phyloP scores from a whole-genome alignment of 2,329 filamentous ascomycete species.

The Pestalotiopsis sp. region DNA sequence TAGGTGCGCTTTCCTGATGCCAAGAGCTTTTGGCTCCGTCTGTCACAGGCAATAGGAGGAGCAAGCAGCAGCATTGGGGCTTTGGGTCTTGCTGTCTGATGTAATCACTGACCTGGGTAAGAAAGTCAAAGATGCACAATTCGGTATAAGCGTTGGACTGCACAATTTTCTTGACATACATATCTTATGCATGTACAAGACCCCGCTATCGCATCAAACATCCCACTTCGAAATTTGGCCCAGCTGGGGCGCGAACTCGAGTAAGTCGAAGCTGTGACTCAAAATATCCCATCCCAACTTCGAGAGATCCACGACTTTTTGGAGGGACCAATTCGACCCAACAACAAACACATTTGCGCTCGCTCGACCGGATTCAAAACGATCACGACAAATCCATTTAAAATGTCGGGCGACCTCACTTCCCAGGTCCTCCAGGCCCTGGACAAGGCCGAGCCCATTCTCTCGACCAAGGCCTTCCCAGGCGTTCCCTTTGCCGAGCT shows the following conservation, averaged over 20 bases:
- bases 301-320: background rate
- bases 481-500: conserved; percentile 64
- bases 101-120: background rate
- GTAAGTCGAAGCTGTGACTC: conserved; percentile 6
- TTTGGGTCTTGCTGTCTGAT: background rate
- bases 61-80: background rate
- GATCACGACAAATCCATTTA: conserved; percentile 14
- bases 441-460: conserved; percentile 61
- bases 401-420: conserved; percentile 61
- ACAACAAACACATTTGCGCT: background rate
- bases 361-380: background rate
- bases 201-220: conserved; percentile 7
- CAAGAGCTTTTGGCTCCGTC: background rate
- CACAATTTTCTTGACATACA: background rate
- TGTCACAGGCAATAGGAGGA: background rate
- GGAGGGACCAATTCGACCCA: background rate
- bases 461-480: conserved; percentile 71
- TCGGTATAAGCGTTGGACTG: background rate
- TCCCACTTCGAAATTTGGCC: conserved; percentile 11
- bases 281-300: conserved; percentile 8
- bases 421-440: conserved; percentile 66
- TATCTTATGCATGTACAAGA: background rate
- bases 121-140: background rate
- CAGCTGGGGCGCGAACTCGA: background rate
- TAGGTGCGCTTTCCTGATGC: background rate